Evolutionary conservation across 371 early-diverging fungal genomes (phyloP).

Genomic region (Saksenaea oblongispora): DNA sequence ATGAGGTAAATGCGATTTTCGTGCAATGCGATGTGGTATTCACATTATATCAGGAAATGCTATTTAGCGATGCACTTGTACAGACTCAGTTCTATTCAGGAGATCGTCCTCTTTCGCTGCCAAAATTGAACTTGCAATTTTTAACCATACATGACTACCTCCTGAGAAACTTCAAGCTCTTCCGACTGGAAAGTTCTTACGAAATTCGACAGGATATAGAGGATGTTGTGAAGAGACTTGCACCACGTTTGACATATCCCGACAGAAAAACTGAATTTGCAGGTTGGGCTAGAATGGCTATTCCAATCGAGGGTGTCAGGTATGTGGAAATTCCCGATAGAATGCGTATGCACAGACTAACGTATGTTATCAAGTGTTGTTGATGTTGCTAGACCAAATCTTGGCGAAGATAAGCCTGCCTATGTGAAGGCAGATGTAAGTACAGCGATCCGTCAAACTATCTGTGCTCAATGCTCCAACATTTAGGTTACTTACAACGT

Average conservation of each 20-base stretch:
- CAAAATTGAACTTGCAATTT: slow-evolving; percentile 93
- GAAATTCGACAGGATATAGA: slow-evolving; percentile 89
- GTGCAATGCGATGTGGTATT: not conserved
- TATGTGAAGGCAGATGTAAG: slow-evolving; percentile 78
- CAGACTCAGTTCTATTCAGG: slow-evolving; percentile 67
- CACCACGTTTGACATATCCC: slow-evolving; percentile 65
- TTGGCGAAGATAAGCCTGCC: slow-evolving; percentile 77
- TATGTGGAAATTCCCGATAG: not conserved
- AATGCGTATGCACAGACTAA: not conserved
- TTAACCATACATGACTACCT: slow-evolving; percentile 91
- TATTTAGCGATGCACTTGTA: slow-evolving; percentile 59
- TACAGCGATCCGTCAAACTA: not conserved
- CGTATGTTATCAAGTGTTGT: slow-evolving; percentile 42
- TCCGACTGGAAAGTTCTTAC: slow-evolving; percentile 75
- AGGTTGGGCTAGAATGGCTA: slow-evolving; percentile 94
- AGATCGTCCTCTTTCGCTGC: slow-evolving; percentile 75
- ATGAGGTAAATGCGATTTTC: slow-evolving; percentile 54
- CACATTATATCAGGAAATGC: slow-evolving; percentile 26
- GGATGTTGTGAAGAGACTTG: slow-evolving; percentile 81
- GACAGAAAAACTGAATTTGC: slow-evolving; percentile 70
- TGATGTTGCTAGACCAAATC: slow-evolving; percentile 73
- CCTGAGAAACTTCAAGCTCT: slow-evolving; percentile 81
- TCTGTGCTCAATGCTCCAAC: not conserved
- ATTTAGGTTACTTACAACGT: slow-evolving; percentile 57
- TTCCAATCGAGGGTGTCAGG: slow-evolving; percentile 62